Evolutionary conservation across 129 eudicot species (phyloP).

Genomic region (Pulicaria dysenterica): DNA sequence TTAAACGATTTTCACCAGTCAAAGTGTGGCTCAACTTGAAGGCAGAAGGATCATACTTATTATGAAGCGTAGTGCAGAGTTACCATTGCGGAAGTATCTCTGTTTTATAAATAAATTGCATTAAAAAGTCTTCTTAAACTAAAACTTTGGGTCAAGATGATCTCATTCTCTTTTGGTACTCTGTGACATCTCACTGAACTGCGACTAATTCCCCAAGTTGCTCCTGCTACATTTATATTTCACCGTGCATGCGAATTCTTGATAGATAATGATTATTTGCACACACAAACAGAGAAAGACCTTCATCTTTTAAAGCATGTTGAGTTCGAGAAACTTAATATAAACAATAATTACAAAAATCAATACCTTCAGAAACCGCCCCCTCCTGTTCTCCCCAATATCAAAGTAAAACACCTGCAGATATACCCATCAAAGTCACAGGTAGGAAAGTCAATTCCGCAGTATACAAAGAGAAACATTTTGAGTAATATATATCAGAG

Average conservation of each 20-base stretch:
- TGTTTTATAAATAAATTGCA: not conserved
- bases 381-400: slow-evolving; percentile 92
- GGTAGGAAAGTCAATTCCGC: slow-evolving; percentile 12
- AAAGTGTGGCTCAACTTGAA: not conserved
- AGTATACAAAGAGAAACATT: slow-evolving; percentile 1
- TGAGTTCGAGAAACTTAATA: not conserved
- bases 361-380: slow-evolving; percentile 86
- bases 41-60: not conserved
- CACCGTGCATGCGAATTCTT: not conserved
- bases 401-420: slow-evolving; percentile 94
- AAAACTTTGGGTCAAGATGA: not conserved
- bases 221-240: not conserved
- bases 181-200: not conserved
- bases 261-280: not conserved
- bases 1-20: slow-evolving; percentile 1
- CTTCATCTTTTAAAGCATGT: slow-evolving; percentile 4
- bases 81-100: not conserved
- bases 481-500: not conserved
- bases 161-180: slow-evolving; percentile 8
- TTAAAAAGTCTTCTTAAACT: slow-evolving; percentile 13
- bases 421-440: slow-evolving; percentile 4
- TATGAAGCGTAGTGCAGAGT: not conserved
- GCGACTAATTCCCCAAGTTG: slow-evolving; percentile 9
- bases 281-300: not conserved
- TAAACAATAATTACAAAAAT: slow-evolving; percentile 8